Conservation (phyloP, 306 rosid species). For the Bauhinia variegata region DNA sequence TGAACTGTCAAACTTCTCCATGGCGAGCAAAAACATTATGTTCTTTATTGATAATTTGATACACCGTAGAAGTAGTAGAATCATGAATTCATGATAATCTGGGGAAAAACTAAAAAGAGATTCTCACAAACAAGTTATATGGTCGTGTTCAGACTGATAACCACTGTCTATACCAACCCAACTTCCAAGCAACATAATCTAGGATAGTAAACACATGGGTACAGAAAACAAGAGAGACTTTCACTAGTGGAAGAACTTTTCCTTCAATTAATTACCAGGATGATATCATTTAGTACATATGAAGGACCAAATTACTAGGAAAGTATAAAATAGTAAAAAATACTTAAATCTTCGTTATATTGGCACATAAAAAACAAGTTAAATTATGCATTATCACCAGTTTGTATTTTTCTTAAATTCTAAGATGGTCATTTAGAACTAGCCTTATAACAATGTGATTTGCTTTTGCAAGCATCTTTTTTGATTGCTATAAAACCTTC, state of each 20-base stretch:
- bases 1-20: constrained; percentile 21
- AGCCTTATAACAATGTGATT: constrained; percentile 14
- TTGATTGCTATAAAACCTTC: constrained; percentile 10
- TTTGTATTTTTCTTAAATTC: constrained; percentile 16
- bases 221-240: background rate
- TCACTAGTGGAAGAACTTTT: too few relatives aligned
- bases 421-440: constrained; percentile 9
- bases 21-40: constrained; percentile 13
- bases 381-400: too few relatives aligned
- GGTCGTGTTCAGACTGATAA: background rate
- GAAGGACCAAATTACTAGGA: background rate
- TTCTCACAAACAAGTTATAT: background rate
- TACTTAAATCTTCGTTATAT: background rate
- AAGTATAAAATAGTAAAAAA: background rate
- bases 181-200: constrained; percentile 13
- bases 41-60: constrained; percentile 18
- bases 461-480: constrained; percentile 20
- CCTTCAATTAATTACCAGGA: background rate
- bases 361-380: background rate
- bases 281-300: background rate
- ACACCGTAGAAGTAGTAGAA: background rate
- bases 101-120: background rate
- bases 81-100: background rate
- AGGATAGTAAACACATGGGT: background rate
- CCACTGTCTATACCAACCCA: constrained; percentile 17